These are phyloP conservation scores for Sclerotinia minor DNA, from an alignment of 2,329 filamentous ascomycete species.

Conservation along the genomic window DNA sequence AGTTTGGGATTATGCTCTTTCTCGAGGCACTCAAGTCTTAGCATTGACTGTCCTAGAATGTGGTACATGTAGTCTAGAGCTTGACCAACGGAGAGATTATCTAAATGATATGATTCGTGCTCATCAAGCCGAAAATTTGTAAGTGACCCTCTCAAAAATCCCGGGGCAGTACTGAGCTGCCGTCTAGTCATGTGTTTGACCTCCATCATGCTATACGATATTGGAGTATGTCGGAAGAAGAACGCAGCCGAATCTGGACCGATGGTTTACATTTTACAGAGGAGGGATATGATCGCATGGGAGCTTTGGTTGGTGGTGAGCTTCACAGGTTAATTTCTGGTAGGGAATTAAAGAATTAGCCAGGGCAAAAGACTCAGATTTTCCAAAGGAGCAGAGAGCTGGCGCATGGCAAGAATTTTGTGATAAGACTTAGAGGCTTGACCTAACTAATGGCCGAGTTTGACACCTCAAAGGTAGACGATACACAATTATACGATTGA, in stretches of 20 bases:
- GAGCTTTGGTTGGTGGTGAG: slow-evolving; percentile 54
- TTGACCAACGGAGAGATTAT: slow-evolving; percentile 44
- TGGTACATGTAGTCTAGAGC: slow-evolving; percentile 32
- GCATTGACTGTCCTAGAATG: slow-evolving; percentile 64
- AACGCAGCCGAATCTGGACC: slow-evolving; percentile 56
- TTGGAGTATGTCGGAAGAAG: slow-evolving; percentile 48
- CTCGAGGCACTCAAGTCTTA: slow-evolving; percentile 55
- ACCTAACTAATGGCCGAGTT: background rate
- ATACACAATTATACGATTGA: background rate
- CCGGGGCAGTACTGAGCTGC: background rate
- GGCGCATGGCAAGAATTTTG: background rate
- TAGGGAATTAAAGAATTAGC: slow-evolving; percentile 31
- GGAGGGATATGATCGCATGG: slow-evolving; percentile 63
- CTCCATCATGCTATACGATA: slow-evolving; percentile 57
- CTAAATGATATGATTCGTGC: slow-evolving; percentile 56
- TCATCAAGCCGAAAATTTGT: slow-evolving; percentile 55
- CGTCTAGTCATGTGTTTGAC: slow-evolving; percentile 56
- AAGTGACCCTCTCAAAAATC: slow-evolving; percentile 39
- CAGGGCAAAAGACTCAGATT: slow-evolving; percentile 6
- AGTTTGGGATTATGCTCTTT: slow-evolving; percentile 53
- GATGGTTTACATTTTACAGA: slow-evolving; percentile 60
- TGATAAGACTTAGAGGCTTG: background rate
- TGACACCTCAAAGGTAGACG: background rate
- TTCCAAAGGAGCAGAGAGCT: background rate
- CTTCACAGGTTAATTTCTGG: slow-evolving; percentile 49